Evolutionary conservation across 1,284 basidiomycete species (phyloP).

Genomic region (Rhodotorula sp.): DNA sequence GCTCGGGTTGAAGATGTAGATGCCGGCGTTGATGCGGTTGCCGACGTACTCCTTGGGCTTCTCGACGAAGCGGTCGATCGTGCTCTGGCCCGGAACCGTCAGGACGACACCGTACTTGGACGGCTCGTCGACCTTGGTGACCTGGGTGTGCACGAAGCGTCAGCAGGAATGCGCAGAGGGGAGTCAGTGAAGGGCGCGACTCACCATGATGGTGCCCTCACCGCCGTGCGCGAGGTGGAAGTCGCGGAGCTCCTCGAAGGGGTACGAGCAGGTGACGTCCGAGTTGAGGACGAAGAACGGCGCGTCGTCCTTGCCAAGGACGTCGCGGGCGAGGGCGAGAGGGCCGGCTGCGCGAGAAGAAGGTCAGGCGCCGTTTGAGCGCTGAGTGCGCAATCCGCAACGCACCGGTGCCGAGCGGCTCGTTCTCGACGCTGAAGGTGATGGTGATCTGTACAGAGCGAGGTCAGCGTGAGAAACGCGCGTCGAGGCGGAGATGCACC

Average conservation of each 20-base stretch:
- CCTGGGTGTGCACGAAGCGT: constrained; percentile 4
- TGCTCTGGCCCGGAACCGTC: constrained; percentile 53
- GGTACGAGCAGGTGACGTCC: constrained; percentile 59
- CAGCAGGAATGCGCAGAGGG: too few relatives aligned
- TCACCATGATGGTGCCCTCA: constrained; percentile 58
- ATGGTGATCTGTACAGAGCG: constrained; percentile 52
- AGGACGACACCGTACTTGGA: constrained; percentile 60
- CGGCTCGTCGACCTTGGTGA: constrained; percentile 60
- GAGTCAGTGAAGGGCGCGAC: not conserved
- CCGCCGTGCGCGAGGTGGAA: constrained; percentile 59
- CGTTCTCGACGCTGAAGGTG: constrained; percentile 58
- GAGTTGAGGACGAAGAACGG: constrained; percentile 61
- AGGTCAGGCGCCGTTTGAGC: not conserved
- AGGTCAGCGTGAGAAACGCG: too few relatives aligned
- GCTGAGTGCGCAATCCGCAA: not conserved
- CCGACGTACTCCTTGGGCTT: constrained; percentile 60
- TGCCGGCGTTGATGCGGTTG: constrained; percentile 61
- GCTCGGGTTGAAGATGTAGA: constrained; percentile 60
- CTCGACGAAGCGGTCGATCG: constrained; percentile 60
- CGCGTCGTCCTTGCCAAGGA: constrained; percentile 58
- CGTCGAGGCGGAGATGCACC: not conserved
- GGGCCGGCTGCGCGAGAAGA: constrained; percentile 54
- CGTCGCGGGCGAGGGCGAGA: constrained; percentile 57
- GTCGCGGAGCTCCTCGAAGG: constrained; percentile 58
- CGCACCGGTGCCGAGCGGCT: constrained; percentile 58